These are phyloP conservation scores for Trypanosoma theileri DNA, from an alignment of 208 protist genomes.

Conservation along the genomic window DNA sequence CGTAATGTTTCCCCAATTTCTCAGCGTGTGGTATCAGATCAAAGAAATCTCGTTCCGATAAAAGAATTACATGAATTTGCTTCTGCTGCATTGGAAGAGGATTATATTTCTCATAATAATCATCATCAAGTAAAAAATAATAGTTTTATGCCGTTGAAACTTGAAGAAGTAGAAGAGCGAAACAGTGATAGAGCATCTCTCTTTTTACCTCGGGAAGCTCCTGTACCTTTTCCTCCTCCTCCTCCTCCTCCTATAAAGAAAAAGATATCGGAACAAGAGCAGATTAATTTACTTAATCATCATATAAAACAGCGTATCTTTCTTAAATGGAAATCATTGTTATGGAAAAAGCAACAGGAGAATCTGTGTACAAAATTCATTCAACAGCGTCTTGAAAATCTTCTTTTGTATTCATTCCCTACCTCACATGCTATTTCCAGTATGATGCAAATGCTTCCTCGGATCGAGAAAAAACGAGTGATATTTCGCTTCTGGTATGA, in stretches of 20 bases:
- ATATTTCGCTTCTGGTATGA: constrained; percentile 26
- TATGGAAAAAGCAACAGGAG: neutral
- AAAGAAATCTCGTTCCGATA: neutral
- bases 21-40: neutral
- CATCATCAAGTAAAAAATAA: too few species aligned
- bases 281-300: neutral
- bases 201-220: constrained; percentile 1
- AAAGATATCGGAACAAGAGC: neutral
- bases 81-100: neutral
- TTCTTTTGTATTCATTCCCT: constrained; percentile 4
- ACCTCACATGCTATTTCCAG: constrained; percentile 12
- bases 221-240: constrained; percentile 3
- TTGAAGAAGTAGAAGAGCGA: neutral
- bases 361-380: constrained; percentile 21
- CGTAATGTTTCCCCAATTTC: constrained; percentile 20
- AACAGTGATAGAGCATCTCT: neutral
- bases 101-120: too few species aligned
- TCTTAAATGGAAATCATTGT: constrained; percentile 3
- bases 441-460: constrained; percentile 20
- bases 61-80: neutral
- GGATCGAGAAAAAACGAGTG: constrained; percentile 25
- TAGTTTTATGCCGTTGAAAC: neutral
- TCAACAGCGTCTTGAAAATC: constrained; percentile 1
- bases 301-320: constrained; percentile 7
- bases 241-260: neutral